Conservation (phyloP, 2,329 filamentous ascomycete genomes). For the Orbilia blumenaviensis region DNA sequence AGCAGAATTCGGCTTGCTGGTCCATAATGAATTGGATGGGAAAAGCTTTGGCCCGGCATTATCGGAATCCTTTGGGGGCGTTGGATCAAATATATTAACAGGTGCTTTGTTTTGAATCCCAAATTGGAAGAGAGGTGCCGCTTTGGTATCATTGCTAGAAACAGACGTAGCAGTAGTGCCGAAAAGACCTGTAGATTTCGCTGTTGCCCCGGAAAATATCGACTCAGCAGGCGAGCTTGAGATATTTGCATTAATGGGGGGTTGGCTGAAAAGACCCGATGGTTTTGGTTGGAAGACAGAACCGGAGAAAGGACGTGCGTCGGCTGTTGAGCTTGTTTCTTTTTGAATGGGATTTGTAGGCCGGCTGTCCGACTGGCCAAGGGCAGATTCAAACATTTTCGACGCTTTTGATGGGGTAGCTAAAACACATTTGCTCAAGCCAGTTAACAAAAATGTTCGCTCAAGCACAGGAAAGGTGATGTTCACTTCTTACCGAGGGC, state of each 20-base stretch:
- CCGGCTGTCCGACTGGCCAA: neutral
- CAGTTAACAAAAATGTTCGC: neutral
- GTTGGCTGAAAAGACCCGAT: conserved; percentile 21
- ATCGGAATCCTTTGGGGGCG: conserved; percentile 12
- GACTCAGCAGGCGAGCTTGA: neutral
- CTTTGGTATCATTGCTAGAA: conserved; percentile 4
- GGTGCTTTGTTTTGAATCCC: conserved; percentile 18
- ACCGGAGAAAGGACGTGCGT: neutral
- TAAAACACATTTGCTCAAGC: neutral
- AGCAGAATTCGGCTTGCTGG: conserved; percentile 44
- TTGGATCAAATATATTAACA: conserved; percentile 22
- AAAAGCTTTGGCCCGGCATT: neutral
- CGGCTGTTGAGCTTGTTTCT: neutral
- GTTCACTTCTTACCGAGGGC: conserved; percentile 26
- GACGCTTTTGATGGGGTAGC: conserved; percentile 35
- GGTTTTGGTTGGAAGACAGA: conserved; percentile 34
- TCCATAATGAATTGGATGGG: conserved; percentile 28
- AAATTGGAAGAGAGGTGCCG: conserved; percentile 17
- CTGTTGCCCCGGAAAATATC: conserved; percentile 3
- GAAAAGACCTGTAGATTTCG: conserved; percentile 27
- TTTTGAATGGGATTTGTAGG: neutral
- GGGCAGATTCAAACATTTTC: conserved; percentile 39
- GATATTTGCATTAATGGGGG: neutral
- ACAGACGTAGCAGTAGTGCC: conserved; percentile 1
- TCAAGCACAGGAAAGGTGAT: neutral